Conservation (phyloP, 2,329 filamentous ascomycete genomes). For the Amauroascus verrucosus region DNA sequence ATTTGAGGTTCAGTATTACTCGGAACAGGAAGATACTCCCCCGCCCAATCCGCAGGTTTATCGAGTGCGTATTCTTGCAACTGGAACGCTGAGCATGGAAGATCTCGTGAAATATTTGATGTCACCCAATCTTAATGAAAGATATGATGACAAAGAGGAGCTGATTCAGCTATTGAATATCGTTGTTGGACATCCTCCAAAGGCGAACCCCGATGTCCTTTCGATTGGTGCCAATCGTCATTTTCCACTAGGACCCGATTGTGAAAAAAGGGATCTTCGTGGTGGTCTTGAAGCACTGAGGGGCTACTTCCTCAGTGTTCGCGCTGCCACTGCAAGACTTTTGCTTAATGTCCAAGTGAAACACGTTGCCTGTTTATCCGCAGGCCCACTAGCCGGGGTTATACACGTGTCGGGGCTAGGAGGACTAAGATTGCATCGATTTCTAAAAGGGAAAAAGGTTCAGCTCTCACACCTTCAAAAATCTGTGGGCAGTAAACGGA, state of each 20-base stretch:
- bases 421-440: conserved; percentile 20
- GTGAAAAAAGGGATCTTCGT: conserved; percentile 31
- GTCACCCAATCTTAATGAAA: conserved; percentile 26
- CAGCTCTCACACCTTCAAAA: conserved; percentile 32
- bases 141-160: conserved; percentile 40
- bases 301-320: conserved; percentile 53
- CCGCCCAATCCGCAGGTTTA: conserved; percentile 27
- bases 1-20: conserved; percentile 28
- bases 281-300: conserved; percentile 47
- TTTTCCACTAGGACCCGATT: conserved; percentile 37
- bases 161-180: conserved; percentile 51
- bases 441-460: conserved; percentile 36
- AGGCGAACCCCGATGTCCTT: conserved; percentile 31
- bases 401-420: conserved; percentile 23
- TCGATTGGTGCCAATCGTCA: conserved; percentile 46
- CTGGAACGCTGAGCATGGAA: conserved; percentile 26
- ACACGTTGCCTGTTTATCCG: conserved; percentile 48
- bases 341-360: conserved; percentile 55
- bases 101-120: conserved; percentile 39
- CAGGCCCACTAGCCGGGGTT: conserved; percentile 32
- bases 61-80: conserved; percentile 28
- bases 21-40: conserved; percentile 29
- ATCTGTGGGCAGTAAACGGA: conserved; percentile 25
- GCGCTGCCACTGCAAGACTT: conserved; percentile 48
- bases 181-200: conserved; percentile 43